Conservation (phyloP, 202 grass and related monocot species). For the Eragrostis tef region DNA sequence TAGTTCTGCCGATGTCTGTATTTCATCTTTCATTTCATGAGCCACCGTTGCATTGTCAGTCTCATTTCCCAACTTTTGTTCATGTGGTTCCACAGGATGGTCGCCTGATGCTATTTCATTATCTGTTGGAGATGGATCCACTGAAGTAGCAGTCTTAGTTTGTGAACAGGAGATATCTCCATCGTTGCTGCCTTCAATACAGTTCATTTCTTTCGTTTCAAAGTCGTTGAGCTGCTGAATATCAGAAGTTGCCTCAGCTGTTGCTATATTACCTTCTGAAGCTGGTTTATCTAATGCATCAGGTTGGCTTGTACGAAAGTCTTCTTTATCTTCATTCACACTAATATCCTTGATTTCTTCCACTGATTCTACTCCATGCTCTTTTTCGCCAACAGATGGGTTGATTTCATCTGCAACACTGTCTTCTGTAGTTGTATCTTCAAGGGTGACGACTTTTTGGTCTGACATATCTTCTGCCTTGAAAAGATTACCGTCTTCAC, state of each 20-base stretch:
- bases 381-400: constrained; percentile 36
- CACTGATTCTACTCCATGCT: constrained; percentile 10
- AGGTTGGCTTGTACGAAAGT: constrained; percentile 27
- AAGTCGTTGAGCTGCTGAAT: constrained; percentile 42
- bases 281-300: constrained; percentile 33
- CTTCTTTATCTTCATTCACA: constrained; percentile 35
- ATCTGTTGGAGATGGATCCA: constrained; percentile 40
- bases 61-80: constrained; percentile 33
- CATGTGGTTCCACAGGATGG: constrained; percentile 24
- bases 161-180: constrained; percentile 16
- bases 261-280: constrained; percentile 46
- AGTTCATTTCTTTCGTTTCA: constrained; percentile 31
- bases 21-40: constrained; percentile 35
- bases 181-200: constrained; percentile 14
- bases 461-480: constrained; percentile 43
- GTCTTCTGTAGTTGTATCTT: constrained; percentile 40
- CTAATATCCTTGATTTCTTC: constrained; percentile 41
- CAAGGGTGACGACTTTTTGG: not conserved
- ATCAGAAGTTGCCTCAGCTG: constrained; percentile 23
- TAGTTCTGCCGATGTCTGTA: constrained; percentile 16
- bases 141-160: constrained; percentile 21
- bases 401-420: constrained; percentile 27
- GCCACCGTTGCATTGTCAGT: constrained; percentile 7
- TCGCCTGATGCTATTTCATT: constrained; percentile 22
- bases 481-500: constrained; percentile 21